Evolutionary conservation across 176 grass and related monocot species (phyloP).

Genomic region (Poa pratensis): DNA sequence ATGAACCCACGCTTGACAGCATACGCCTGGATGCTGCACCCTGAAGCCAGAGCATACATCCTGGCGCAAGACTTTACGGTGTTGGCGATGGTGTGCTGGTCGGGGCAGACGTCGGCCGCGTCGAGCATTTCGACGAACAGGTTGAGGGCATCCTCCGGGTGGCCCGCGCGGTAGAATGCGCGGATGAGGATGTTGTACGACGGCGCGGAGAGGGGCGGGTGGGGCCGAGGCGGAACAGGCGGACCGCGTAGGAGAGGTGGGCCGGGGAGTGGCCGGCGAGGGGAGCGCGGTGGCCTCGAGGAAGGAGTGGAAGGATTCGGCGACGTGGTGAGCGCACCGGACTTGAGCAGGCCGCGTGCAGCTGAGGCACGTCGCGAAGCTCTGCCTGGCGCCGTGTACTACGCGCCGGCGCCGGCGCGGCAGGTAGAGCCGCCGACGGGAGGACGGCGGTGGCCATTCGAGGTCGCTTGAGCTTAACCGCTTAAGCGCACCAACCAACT

Average conservation of each 20-base stretch:
- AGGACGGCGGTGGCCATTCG: conserved; percentile 43
- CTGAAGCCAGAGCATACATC: conserved; percentile 10
- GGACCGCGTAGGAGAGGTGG: conserved; percentile 55
- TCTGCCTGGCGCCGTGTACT: background rate
- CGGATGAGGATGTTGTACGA: conserved; percentile 65
- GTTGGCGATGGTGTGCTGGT: conserved; percentile 61
- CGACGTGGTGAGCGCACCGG: conserved; percentile 49
- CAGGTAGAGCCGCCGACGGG: conserved; percentile 1
- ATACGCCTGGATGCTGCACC: conserved; percentile 53
- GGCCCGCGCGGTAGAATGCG: conserved; percentile 42
- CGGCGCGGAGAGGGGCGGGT: conserved; percentile 13
- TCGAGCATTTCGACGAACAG: conserved; percentile 74
- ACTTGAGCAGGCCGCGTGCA: conserved; percentile 62
- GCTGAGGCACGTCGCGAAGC: conserved; percentile 44
- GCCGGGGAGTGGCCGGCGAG: conserved; percentile 31
- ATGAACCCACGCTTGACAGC: conserved; percentile 52
- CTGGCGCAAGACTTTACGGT: conserved; percentile 62
- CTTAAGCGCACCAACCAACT: conserved; percentile 24
- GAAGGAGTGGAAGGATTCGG: conserved; percentile 47
- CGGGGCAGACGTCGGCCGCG: conserved; percentile 9
- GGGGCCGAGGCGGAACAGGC: conserved; percentile 47
- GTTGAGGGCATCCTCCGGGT: conserved; percentile 44
- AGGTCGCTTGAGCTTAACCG: conserved; percentile 2
- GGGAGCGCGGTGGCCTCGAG: conserved; percentile 48
- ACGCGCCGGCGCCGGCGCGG: background rate